These are phyloP conservation scores for Phialemoniopsis sp. DNA, from an alignment of 2,329 filamentous ascomycete species.

Conservation along the genomic window DNA sequence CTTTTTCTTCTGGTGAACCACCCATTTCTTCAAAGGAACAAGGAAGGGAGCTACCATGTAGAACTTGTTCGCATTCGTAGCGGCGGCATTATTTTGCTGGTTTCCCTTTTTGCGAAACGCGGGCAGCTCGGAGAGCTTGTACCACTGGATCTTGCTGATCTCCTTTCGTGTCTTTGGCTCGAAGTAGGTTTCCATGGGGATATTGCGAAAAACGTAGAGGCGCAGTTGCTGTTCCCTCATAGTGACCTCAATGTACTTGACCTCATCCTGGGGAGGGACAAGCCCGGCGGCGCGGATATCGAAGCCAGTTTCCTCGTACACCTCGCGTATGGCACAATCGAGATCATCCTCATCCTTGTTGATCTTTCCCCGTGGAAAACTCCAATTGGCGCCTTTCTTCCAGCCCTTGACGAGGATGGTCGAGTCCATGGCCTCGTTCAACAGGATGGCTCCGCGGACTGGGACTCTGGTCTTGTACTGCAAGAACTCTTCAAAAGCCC, in stretches of 20 bases:
- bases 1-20: slow-evolving; percentile 75
- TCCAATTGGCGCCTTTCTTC: slow-evolving; percentile 97
- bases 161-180: slow-evolving; percentile 91
- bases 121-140: slow-evolving; percentile 82
- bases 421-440: slow-evolving; percentile 92
- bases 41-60: slow-evolving; percentile 98
- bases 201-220: slow-evolving; percentile 85
- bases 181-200: slow-evolving; percentile 83
- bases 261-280: slow-evolving; percentile 64
- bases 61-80: slow-evolving; percentile 75
- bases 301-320: slow-evolving; percentile 93
- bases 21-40: slow-evolving; percentile 82
- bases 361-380: slow-evolving; percentile 95
- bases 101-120: slow-evolving; percentile 69
- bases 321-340: slow-evolving; percentile 89
- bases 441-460: slow-evolving; percentile 87
- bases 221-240: slow-evolving; percentile 92
- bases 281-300: slow-evolving; percentile 74
- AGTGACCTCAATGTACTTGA: slow-evolving; percentile 82
- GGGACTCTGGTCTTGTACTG: slow-evolving; percentile 93
- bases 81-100: slow-evolving; percentile 52
- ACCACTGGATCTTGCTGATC: slow-evolving; percentile 97
- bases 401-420: slow-evolving; percentile 93
- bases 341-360: slow-evolving; percentile 95
- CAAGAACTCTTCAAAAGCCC: slow-evolving; percentile 87